Base-by-base conservation (phyloP, 345 rosid species). In the Hevea brasiliensis region DNA sequence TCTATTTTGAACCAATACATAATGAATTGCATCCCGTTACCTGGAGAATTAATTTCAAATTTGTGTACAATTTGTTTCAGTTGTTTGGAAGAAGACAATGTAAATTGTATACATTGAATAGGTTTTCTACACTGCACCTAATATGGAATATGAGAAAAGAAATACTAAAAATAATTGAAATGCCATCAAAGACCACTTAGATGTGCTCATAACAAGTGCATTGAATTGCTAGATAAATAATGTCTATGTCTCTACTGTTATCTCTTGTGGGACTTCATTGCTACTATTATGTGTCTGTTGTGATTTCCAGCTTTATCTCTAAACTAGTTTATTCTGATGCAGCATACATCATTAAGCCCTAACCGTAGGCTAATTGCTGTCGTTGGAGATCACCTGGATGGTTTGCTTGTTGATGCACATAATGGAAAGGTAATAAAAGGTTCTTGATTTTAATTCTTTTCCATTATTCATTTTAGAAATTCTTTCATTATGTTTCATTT, bases 311-410 rank as follows among this genome's bases (percentile, higher is more conserved):
- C 65, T 12, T 56, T 63, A n/a, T 56, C 12, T 11, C 37, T 41
- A 11, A 23, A 60, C 51, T 60, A 51, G 18, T 65, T 67, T 61
- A 11, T 51, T 50, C 41, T 72, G 68, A 70, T 85, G 81, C 88
- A 89, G 93, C 90, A 85, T 76, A 80, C 93, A 40, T 89, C 93
- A 56, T 48, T 89, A 56, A 89, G 89, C 66, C 93, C 93, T 2
- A 83, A 87, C 72, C 58, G 86, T 17, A 84, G 68, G 73, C 81
- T 81, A 42, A 48, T 86, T 14, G 56, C 75, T 55, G 84, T 87
- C 61, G 87, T 89, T 12, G 93, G 93, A 17, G 90, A 89, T 81
- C 74, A 82, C 80, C 50, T 64, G 21, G 86, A 87, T 61, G 93
- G 88, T 14, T 63, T 89, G 76, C 75, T 89, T 63, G 85, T 87